Evolutionary conservation across 2,329 filamentous ascomycete species (phyloP), one percentile per base, ranked within the genome.

Genomic region (Paecilomyces sp.): DNA sequence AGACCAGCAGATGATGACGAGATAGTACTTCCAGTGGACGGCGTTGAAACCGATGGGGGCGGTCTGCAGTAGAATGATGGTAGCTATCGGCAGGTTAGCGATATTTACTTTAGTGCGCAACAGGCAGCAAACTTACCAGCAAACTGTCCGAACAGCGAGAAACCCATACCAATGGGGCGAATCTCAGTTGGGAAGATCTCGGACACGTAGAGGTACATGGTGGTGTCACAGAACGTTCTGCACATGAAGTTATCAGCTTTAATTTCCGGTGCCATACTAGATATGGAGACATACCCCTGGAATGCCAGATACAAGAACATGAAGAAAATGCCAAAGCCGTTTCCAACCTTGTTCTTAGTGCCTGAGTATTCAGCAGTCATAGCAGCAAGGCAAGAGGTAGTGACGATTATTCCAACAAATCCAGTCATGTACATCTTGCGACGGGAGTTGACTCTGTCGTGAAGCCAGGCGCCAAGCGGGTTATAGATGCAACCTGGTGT

Each of bases 141-240:
- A 61, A 80, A 81, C 60, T 81, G 79, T 3, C 80, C 80, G 57
- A 82, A 81, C 1, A 83, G 62, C 0, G 77, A 80, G 66, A 81
- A 80, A 0, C 78, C 80, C 72, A 82, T 81, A 8, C 80, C 80
- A 33, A 81, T 82, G 0, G 80, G 75, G 1, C 81, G 74, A 30
- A 82, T 80, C 57, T 81, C 78, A 0, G 79, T 81, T 0, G 79
- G 78, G 66, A 78, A 79, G 18, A 80, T 80, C 66, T 80, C 77
- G 2, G 73, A 71, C 31, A 78, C 71, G 58, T 79, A 79, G 24
- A 79, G 69, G 60, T 79, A 81, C 67, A 79, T 78, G 15, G 74
- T 79, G 1, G 79, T 79, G 60, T 81, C 79, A 50, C 79, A 73
- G 64, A 72, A 79, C 34, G 74, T 78, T 8, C 75, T 78, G 28